These are phyloP conservation scores for Graphilbum sp. DNA, from an alignment of 2,329 filamentous ascomycete species.

Conservation along the genomic window DNA sequence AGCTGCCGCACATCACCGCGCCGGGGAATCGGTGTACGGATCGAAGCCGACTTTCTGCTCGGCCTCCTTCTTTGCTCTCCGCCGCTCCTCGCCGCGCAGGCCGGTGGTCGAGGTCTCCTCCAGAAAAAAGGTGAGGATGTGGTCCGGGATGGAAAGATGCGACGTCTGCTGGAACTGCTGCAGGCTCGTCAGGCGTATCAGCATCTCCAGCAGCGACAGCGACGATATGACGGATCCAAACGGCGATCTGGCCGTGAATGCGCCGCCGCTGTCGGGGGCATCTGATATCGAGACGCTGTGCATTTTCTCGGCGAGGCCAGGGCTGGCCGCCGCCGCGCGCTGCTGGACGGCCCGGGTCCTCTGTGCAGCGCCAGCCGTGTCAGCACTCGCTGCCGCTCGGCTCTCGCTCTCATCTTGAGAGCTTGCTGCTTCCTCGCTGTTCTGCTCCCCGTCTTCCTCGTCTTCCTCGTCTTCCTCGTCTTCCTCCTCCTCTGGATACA, in stretches of 20 bases:
- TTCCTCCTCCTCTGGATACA: slow-evolving; percentile 39
- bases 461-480: not conserved
- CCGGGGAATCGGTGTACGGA: slow-evolving; percentile 31
- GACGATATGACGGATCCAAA: slow-evolving; percentile 37
- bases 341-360: no score
- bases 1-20: slow-evolving; percentile 8
- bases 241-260: slow-evolving; percentile 25
- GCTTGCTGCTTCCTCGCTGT: not conserved
- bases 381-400: not conserved
- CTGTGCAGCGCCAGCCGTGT: no score
- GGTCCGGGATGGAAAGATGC: slow-evolving; percentile 78
- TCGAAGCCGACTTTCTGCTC: slow-evolving; percentile 37
- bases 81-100: slow-evolving; percentile 26
- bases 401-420: not conserved
- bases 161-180: slow-evolving; percentile 86
- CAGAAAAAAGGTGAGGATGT: slow-evolving; percentile 78
- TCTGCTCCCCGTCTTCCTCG: not conserved
- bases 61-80: slow-evolving; percentile 27
- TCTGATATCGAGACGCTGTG: not conserved
- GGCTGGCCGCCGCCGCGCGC: no score
- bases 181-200: slow-evolving; percentile 69
- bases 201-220: slow-evolving; percentile 69
- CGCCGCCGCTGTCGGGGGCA: not conserved
- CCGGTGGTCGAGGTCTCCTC: slow-evolving; percentile 40
- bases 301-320: not conserved